Evolutionary conservation across 2,329 filamentous ascomycete genomes (phyloP).

Genomic region (Byssothecium circinans): DNA sequence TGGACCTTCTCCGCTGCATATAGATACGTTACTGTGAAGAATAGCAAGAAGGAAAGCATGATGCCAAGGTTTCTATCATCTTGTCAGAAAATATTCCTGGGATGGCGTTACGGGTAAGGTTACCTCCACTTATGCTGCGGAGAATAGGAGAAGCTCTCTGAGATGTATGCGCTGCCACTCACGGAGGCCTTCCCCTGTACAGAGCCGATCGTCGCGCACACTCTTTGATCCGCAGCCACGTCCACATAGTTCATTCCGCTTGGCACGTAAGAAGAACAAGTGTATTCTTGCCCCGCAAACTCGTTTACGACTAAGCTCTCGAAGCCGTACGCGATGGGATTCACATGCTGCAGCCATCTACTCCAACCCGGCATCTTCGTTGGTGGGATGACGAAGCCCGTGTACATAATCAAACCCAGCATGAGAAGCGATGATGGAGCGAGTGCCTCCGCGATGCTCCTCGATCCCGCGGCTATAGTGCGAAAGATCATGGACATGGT

Average conservation of each 20-base stretch:
- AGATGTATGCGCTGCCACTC: constrained; percentile 43
- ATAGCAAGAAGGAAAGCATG: no score
- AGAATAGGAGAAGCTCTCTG: no score
- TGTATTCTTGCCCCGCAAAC: constrained; percentile 67
- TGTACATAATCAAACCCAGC: constrained; percentile 66
- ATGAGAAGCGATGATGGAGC: constrained; percentile 61
- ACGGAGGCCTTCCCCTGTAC: constrained; percentile 43
- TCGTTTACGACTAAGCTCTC: constrained; percentile 83
- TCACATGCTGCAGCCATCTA: constrained; percentile 79
- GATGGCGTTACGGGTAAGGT: no score
- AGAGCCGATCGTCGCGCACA: constrained; percentile 49
- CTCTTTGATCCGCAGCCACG: constrained; percentile 29
- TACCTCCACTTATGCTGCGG: no score
- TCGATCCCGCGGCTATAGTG: constrained; percentile 72
- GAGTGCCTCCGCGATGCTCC: constrained; percentile 63
- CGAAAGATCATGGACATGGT: constrained; percentile 87
- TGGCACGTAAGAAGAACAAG: constrained; percentile 51
- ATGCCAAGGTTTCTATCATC: no score
- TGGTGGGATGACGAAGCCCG: constrained; percentile 62
- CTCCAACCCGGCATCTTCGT: constrained; percentile 60
- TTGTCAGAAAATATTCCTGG: no score
- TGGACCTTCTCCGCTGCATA: no score
- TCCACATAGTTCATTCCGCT: constrained; percentile 42
- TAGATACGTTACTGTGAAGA: no score
- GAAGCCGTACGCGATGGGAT: constrained; percentile 78